Conservation (phyloP, 495 filamentous ascomycete genomes). For the Aspergillus diversus region DNA sequence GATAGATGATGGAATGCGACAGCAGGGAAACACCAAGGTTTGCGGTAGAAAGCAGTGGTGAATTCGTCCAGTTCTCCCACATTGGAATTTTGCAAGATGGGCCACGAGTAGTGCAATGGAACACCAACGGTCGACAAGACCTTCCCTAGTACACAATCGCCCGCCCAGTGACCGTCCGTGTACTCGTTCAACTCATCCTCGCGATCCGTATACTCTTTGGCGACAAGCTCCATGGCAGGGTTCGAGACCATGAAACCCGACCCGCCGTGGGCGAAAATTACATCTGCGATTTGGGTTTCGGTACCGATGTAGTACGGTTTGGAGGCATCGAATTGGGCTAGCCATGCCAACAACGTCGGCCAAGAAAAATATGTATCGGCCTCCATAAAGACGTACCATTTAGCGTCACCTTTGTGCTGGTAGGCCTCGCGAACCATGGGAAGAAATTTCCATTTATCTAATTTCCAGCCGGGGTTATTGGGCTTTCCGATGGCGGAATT, state of each 20-base stretch:
- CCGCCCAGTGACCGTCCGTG: slow-evolving; percentile 64
- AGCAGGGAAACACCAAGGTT: slow-evolving; percentile 60
- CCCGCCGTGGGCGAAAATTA: slow-evolving; percentile 68
- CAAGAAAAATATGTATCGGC: slow-evolving; percentile 70
- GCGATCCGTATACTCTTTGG: slow-evolving; percentile 48
- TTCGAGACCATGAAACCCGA: slow-evolving; percentile 68
- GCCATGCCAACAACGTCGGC: slow-evolving; percentile 62
- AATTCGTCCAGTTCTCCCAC: slow-evolving; percentile 50
- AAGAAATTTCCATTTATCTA: slow-evolving; percentile 65
- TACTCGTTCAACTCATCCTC: slow-evolving; percentile 55
- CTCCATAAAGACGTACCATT: slow-evolving; percentile 74
- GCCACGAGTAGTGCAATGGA: slow-evolving; percentile 51
- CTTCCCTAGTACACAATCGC: slow-evolving; percentile 66
- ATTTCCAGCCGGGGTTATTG: slow-evolving; percentile 56
- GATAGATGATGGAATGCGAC: slow-evolving; percentile 58
- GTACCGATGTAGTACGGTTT: slow-evolving; percentile 63
- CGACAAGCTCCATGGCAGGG: slow-evolving; percentile 51
- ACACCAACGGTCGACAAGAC: slow-evolving; percentile 60
- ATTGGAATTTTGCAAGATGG: slow-evolving; percentile 55
- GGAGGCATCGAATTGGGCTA: slow-evolving; percentile 51
- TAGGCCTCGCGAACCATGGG: slow-evolving; percentile 57
- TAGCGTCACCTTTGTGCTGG: slow-evolving; percentile 47
- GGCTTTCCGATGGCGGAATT: slow-evolving; percentile 52
- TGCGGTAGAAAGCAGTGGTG: slow-evolving; percentile 41
- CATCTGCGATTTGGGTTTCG: slow-evolving; percentile 55